Percentiles rank a stretch among this genome's conserved stretches.
Conservation (phyloP, 441 rosid genomes). For the Dalechampia spathulata region DNA sequence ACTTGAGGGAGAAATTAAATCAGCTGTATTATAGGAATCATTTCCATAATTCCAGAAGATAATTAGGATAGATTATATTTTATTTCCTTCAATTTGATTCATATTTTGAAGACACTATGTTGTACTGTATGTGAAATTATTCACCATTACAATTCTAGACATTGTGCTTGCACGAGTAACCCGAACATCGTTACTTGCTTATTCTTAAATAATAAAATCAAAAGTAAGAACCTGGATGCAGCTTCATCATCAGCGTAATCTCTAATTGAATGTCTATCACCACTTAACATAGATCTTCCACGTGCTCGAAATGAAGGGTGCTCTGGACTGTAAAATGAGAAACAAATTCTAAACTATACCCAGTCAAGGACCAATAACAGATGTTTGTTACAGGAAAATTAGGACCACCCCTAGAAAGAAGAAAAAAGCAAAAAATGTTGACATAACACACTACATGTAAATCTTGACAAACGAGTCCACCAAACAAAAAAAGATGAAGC, state of each 20-base stretch:
- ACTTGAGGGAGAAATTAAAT: too few species aligned
- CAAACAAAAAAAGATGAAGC: neutral
- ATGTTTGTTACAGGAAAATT: neutral
- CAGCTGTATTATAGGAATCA: too few species aligned
- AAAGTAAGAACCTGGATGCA: slow-evolving; percentile 63
- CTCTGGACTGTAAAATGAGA: slow-evolving; percentile 74
- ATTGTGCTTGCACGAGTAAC: too few species aligned
- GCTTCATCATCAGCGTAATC: slow-evolving; percentile 59
- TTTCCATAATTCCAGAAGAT: too few species aligned
- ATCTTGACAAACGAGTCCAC: neutral
- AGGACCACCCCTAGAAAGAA: neutral
- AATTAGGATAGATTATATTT: too few species aligned
- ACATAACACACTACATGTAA: neutral
- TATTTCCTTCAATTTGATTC: too few species aligned
- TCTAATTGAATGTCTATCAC: slow-evolving; percentile 63
- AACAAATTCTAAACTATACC: neutral
- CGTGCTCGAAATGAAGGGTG: slow-evolving; percentile 91
- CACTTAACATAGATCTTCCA: slow-evolving; percentile 87
- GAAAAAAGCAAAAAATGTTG: neutral
- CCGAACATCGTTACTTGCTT: too few species aligned
- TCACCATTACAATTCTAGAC: too few species aligned
- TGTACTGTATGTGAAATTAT: too few species aligned
- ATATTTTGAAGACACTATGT: too few species aligned
- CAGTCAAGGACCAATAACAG: neutral
- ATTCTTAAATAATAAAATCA: slow-evolving; percentile 7